Evolutionary conservation across 768 basidiomycete genomes (phyloP).

Genomic region (Phanerodontia chrysosporium): DNA sequence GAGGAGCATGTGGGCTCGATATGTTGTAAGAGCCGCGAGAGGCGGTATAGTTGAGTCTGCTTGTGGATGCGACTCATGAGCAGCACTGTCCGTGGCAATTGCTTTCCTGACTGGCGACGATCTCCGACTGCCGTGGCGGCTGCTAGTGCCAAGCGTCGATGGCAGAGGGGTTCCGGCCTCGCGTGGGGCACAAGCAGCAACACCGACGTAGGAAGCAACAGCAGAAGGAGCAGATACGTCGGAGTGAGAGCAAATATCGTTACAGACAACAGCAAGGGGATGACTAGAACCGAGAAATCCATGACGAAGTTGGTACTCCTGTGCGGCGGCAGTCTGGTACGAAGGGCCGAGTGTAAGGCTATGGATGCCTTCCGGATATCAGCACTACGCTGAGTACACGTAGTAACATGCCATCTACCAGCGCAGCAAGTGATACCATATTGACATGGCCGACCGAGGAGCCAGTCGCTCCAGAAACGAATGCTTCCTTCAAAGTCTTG

Average conservation of each 20-base stretch:
- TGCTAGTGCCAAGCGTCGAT: conserved; percentile 29
- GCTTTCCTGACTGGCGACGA: conserved; percentile 8
- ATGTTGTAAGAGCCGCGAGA: conserved; percentile 77
- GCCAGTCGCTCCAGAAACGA: conserved; percentile 72
- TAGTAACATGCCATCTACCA: conserved; percentile 42
- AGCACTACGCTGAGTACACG: conserved; percentile 11
- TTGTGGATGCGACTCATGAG: not conserved
- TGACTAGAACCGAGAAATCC: conserved; percentile 62
- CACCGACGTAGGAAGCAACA: conserved; percentile 43
- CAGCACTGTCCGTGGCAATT: not conserved
- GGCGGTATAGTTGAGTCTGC: conserved; percentile 25
- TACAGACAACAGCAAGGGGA: conserved; percentile 80
- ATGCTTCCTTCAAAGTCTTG: conserved; percentile 77
- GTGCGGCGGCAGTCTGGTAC: conserved; percentile 41
- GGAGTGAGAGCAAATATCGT: conserved; percentile 69
- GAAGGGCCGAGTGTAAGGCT: conserved; percentile 58
- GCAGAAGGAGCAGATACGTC: conserved; percentile 40
- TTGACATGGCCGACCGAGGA: conserved; percentile 69
- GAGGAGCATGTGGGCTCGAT: conserved; percentile 92
- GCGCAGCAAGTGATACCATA: conserved; percentile 54
- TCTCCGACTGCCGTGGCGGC: conserved; percentile 12
- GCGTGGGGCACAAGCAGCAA: conserved; percentile 41
- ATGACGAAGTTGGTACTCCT: conserved; percentile 36
- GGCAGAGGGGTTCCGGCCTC: conserved; percentile 49
- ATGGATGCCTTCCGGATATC: conserved; percentile 57